Evolutionary conservation across 2,329 filamentous ascomycete species (phyloP).

Genomic region (Alternaria burnsii): DNA sequence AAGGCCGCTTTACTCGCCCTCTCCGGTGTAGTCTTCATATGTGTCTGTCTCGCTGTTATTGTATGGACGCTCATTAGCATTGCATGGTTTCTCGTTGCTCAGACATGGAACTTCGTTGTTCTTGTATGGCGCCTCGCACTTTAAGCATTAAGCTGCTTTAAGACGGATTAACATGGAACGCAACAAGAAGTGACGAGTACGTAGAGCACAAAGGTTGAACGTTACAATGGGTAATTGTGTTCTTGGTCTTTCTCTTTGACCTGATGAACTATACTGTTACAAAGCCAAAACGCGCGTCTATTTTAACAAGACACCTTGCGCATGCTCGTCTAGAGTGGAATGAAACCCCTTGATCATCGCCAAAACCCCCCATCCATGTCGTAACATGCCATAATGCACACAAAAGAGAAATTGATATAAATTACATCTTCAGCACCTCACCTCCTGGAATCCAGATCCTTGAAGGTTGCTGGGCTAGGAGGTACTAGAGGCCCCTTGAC

Average conservation of each 20-base stretch:
- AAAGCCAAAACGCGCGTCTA: constrained; percentile 1
- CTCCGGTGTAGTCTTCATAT: background rate
- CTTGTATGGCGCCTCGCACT: background rate
- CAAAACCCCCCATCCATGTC: background rate
- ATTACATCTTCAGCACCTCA: constrained; percentile 1
- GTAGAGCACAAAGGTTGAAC: background rate
- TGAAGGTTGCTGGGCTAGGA: constrained; percentile 38
- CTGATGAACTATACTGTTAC: background rate
- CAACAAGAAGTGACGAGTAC: too few species aligned
- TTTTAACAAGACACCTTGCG: constrained; percentile 4
- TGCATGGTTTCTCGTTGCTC: background rate
- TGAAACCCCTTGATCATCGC: constrained; percentile 7
- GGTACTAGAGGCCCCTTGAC: constrained; percentile 48
- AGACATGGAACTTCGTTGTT: background rate
- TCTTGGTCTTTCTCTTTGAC: background rate
- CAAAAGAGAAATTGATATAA: background rate
- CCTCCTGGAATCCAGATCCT: constrained; percentile 18
- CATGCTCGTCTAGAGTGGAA: constrained; percentile 18
- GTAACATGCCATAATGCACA: constrained; percentile 4
- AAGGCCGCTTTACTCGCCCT: background rate
- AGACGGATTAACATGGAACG: background rate
- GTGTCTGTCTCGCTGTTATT: background rate
- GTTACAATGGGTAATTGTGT: background rate
- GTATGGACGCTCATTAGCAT: background rate
- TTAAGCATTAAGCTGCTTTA: background rate